Conservation (phyloP, 805 yeast genomes). For the Candida hispaniensis region DNA sequence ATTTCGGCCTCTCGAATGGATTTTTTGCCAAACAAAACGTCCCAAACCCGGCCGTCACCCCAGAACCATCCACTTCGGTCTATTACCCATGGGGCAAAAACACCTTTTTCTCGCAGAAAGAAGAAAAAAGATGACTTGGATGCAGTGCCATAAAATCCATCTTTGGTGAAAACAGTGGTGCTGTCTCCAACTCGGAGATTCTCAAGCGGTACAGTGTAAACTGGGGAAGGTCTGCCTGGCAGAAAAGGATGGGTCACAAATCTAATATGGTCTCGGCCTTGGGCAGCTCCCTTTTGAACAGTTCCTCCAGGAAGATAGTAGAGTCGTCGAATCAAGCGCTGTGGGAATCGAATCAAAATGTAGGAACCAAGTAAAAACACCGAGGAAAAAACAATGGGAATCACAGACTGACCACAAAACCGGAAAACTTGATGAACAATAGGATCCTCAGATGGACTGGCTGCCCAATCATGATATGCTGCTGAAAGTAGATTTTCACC, state of each 20-base stretch:
- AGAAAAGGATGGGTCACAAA: slow-evolving; percentile 66
- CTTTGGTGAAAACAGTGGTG: slow-evolving; percentile 73
- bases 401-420: slow-evolving; percentile 29
- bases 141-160: slow-evolving; percentile 76
- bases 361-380: slow-evolving; percentile 35
- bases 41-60: slow-evolving; percentile 86
- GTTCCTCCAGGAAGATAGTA: slow-evolving; percentile 51
- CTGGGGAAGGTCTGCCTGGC: slow-evolving; percentile 70
- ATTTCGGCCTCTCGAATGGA: slow-evolving; percentile 64
- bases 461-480: slow-evolving; percentile 41
- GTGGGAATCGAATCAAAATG: slow-evolving; percentile 46
- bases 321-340: slow-evolving; percentile 61
- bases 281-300: slow-evolving; percentile 11
- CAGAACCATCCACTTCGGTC: slow-evolving; percentile 85
- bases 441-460: slow-evolving; percentile 40
- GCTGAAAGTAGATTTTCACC: slow-evolving; percentile 46
- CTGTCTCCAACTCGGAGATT: slow-evolving; percentile 45
- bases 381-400: slow-evolving; percentile 31
- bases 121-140: slow-evolving; percentile 67
- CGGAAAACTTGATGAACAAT: slow-evolving; percentile 31
- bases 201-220: slow-evolving; percentile 52
- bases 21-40: slow-evolving; percentile 71
- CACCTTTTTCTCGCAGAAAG: slow-evolving; percentile 49
- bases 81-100: slow-evolving; percentile 56
- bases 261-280: slow-evolving; percentile 38